Base-by-base conservation (phyloP, 805 yeast species). In the Candida manassasensis region DNA sequence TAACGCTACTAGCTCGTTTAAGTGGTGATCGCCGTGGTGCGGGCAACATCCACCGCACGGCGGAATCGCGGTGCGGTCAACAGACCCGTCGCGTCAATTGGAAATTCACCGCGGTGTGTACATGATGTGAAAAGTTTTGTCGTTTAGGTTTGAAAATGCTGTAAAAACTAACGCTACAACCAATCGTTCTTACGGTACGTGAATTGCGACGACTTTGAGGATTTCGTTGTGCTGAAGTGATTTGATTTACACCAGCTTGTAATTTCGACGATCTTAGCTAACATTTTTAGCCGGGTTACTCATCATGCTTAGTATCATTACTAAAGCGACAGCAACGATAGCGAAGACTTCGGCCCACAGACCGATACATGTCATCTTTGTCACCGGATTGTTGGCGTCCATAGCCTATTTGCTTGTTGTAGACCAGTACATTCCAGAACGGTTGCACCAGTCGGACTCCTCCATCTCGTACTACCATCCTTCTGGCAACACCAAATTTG, bases 321-420 rank as follows among this genome's bases (percentile, higher is more conserved):
- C 59, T 39, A 48, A 48, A 42, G 54, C 55, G 37, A 57, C 64
- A 16, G 45, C 63, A 36, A 56, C 61, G 28, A 48, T 78, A 35
- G 82, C 84, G 30, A 66, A 64, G 39, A 55, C 71, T 15, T 77
- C 90, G 35, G 93, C 95, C 10, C 74, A 75, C 40, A 74, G 80
- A 52, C 98, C 98, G 12, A 85, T 90, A 46, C 97, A 89, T 59
- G 74, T 87, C 36, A 79, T 89, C 35, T 77, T 87, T 31, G 51
- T 77, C 38, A 74, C 87, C 4, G 71, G 90, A 10, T 61, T 88
- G 32, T 55, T 86, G 27, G 93, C 95, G 2, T 81, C 95, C 3
- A 62, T 84, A 35, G 82, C 90, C 6, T 90, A 89, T 55, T 69
- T 89, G 39, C 73, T 89, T 3, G 73, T 81, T 3, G 77, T 83